Base-by-base conservation (phyloP, 805 yeast genomes). In the Zygosaccharomyces gambellarensis region DNA sequence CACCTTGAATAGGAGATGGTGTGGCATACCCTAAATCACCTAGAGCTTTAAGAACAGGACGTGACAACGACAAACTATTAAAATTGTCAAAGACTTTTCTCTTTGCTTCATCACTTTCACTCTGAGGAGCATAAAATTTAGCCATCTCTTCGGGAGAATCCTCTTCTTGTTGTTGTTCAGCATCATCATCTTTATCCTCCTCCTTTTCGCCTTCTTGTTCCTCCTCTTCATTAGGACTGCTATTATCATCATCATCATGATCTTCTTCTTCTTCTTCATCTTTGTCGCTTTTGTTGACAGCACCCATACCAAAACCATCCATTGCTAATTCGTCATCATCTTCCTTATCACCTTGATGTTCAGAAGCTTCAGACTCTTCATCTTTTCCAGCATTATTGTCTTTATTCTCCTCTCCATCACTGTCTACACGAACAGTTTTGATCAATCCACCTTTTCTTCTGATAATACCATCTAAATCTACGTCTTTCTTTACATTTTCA, bases 1-100 rank as follows among this genome's bases (percentile, higher is more conserved):
- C 87, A 52, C 90, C 76, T 73, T 94, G 99, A 71, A 94, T 88
- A 11, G 97, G 96, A 0, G 97, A 86, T 6, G 99, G 99, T 44
- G 78, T 79, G n/a, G 81, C 64, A 66, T 90, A 94, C 5, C 95
- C 95, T 34, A 94, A 73, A 29, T 82, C 82, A 11, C 86, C 75
- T 47, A 94, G 71, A 34, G 95, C 96, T 63, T 87, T 87, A 53
- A 92, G 72, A 10, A 92, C 80, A 1, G 99, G 99, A 61, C 99
- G 81, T 2, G 98, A 90, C 25, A 94, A 75, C 42, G 86, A 83
- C 48, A 94, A 71, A 0, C 86, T 74, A 58, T 86, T 85, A 72
- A 94, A 94, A 6, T 84, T 79, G 36, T 74, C 71, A 63, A 85
- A 87, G 0, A 74, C 64, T 32, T 73, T 75, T 12, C 71, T 71